Base-by-base conservation (phyloP, 2,329 filamentous ascomycete species). In the Trichoderma asperellum region DNA sequence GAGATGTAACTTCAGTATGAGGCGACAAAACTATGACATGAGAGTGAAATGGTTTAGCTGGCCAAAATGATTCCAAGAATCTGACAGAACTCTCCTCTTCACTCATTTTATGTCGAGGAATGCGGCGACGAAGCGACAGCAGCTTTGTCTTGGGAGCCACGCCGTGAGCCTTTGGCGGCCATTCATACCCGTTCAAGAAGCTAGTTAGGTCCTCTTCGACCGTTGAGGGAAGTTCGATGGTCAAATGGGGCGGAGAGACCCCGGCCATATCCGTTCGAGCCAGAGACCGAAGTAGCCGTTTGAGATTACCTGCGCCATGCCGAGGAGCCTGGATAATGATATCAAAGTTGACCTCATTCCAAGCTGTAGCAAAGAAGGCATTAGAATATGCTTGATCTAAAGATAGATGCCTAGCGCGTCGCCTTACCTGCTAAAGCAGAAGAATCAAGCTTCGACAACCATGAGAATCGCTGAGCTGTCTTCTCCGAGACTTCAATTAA, bases 21-120 rank as follows among this genome's bases (percentile, higher is more conserved):
- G 94, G 88, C 5, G 93, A 94, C 6, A 99, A 86, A 2, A 97
- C 81, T n/a, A 99, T 84, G 2, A 97, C 87, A 77, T 97, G 93
- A 11, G 90, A 90, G 64, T 88, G 80, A 2, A 79, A 77, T 5
- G 88, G 83, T 69, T 88, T 83, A 3, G 83, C 81, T 2, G 96
- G 94, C 85, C 94, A 98, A 78, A 97, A 97, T 0, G 92, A 91
- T 81, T 98, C 94, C 5, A 97, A 81, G 70, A 95, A 92, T 29
- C 91, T 89, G 18, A 91, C 83, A 0, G 93, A 89, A 68, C 91
- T 90, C 73, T 94, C 90, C 72, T 92, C 88, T 55, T 91, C 85
- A 6, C 84, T 88, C 71, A 91, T 75, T 58, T 83, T 83, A 59
- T 86, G 82, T 47, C 83, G 84, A 12, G 87, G 83, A 55, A 97